A percentile compares a stretch with the other conserved stretches of the same genome.
Evolutionary conservation across 2,329 filamentous ascomycete species (phyloP).

Genomic region (Claviceps sp.): DNA sequence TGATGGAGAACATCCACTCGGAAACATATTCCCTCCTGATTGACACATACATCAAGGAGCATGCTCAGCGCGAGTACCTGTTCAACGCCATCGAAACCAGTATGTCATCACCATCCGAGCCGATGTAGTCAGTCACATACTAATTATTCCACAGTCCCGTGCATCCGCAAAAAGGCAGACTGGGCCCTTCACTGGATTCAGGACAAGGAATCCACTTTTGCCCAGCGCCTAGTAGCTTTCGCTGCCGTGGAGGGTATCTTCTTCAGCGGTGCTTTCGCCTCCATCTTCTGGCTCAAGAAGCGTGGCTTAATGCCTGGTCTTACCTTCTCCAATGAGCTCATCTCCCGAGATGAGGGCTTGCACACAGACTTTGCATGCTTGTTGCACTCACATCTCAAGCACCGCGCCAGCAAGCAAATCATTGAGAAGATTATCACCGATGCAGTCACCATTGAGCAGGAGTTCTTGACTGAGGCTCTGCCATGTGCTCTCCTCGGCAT

Average conservation of each 20-base stretch:
- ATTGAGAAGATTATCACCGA: constrained; percentile 86
- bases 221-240: constrained; percentile 89
- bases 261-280: constrained; percentile 96
- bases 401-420: constrained; percentile 70
- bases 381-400: constrained; percentile 91
- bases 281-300: constrained; percentile 99
- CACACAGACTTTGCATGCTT: constrained; percentile 99
- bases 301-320: constrained; percentile 96
- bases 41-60: constrained; percentile 98
- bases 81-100: constrained; percentile 99
- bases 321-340: constrained; percentile 99
- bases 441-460: constrained; percentile 88
- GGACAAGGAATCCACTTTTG: constrained; percentile 88
- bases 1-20: constrained; percentile 99
- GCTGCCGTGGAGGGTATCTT: constrained; percentile 98
- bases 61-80: constrained; percentile 80
- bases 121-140: constrained; percentile 1
- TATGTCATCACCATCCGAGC: constrained; percentile 30
- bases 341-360: constrained; percentile 97
- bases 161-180: constrained; percentile 96
- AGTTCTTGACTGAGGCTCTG: constrained; percentile 93
- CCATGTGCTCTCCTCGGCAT: constrained; percentile 90
- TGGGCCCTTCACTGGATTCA: constrained; percentile 94
- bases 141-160: constrained; percentile 50
- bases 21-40: constrained; percentile 99